Percentiles rank a stretch among this genome's conserved stretches.
phyloP scores from a whole-genome alignment of 176 grass and related monocot species.

The Oropetium thomaeum region DNA sequence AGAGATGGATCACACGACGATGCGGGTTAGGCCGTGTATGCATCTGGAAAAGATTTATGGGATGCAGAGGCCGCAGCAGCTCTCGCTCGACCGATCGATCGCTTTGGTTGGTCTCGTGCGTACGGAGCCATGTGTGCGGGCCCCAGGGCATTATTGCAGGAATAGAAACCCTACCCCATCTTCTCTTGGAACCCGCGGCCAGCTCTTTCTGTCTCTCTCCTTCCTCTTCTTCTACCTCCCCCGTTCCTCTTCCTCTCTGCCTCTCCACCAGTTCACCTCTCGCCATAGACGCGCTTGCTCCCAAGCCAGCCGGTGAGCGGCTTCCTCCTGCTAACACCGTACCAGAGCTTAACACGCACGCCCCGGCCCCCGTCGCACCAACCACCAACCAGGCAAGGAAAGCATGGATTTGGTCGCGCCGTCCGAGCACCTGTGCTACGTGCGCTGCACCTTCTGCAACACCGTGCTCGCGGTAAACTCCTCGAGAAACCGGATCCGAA shows the following conservation, averaged over 20 bases:
- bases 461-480: constrained; percentile 92
- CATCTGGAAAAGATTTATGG: constrained; percentile 32
- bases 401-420: constrained; percentile 79
- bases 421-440: constrained; percentile 78
- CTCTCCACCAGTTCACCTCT: constrained; percentile 5
- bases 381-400: not conserved
- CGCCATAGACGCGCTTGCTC: not conserved
- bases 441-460: constrained; percentile 96
- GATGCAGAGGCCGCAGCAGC: constrained; percentile 7
- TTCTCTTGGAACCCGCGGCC: constrained; percentile 43
- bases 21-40: not conserved
- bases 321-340: not conserved
- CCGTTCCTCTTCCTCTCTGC: not conserved
- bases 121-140: constrained; percentile 48
- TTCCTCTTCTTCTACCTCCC: constrained; percentile 23
- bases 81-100: not conserved
- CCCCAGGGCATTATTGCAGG: constrained; percentile 66
- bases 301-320: no score
- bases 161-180: constrained; percentile 84
- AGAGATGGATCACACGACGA: not conserved
- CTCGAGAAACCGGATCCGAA: constrained; percentile 40
- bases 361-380: not conserved
- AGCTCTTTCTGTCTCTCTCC: not conserved
- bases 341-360: not conserved
- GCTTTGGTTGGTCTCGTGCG: constrained; percentile 44